Conservation (phyloP, 2,329 filamentous ascomycete genomes). For the Colletotrichum sp. region DNA sequence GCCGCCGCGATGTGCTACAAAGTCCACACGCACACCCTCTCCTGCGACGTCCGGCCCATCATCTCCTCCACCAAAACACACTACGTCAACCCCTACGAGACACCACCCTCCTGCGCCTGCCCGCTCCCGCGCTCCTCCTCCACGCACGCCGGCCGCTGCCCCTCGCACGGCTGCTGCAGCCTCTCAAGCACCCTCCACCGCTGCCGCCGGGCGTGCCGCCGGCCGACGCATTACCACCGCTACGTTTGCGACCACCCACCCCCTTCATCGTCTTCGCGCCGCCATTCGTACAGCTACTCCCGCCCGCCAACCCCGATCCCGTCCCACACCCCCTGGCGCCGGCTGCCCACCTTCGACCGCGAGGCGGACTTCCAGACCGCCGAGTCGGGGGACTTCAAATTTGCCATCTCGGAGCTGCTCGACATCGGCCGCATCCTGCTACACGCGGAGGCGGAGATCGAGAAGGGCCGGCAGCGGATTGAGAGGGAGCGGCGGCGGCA, state of each 20-base stretch:
- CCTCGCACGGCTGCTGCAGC: constrained; percentile 32
- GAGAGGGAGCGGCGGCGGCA: background rate
- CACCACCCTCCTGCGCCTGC: constrained; percentile 26
- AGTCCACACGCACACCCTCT: constrained; percentile 29
- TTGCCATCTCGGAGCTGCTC: background rate
- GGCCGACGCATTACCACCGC: background rate
- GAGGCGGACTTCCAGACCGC: background rate
- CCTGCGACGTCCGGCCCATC: constrained; percentile 32
- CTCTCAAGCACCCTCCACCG: constrained; percentile 11
- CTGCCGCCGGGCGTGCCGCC: constrained; percentile 19
- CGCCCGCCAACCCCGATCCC: background rate
- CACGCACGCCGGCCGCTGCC: constrained; percentile 22
- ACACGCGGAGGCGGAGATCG: background rate
- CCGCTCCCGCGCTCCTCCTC: background rate
- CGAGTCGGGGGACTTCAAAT: background rate
- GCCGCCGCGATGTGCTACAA: constrained; percentile 22
- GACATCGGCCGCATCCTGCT: constrained; percentile 10
- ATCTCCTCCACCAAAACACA: constrained; percentile 26
- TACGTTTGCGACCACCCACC: background rate
- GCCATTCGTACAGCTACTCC: constrained; percentile 17
- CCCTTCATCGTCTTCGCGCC: constrained; percentile 15
- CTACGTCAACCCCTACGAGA: constrained; percentile 29
- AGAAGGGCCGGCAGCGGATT: background rate
- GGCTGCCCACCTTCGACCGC: constrained; percentile 12
- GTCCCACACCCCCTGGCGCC: background rate